Evolutionary conservation across 768 basidiomycete genomes (phyloP).

Genomic region (Mycena leptocephala): DNA sequence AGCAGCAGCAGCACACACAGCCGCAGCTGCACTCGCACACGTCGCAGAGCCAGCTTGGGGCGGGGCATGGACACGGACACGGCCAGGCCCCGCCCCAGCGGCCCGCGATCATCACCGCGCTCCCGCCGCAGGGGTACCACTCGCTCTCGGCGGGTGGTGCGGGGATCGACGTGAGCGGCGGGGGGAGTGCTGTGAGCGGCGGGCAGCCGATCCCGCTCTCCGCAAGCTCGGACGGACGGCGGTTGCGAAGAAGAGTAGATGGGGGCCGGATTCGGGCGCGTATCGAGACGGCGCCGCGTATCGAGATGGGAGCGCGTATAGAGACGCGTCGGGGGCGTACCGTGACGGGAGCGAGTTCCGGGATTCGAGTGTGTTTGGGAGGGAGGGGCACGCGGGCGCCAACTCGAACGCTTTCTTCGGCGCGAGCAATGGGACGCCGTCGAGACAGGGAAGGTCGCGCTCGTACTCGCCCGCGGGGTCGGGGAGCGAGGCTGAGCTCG

Average conservation of each 20-base stretch:
- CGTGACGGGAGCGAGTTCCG: background rate
- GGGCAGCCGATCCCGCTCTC: background rate
- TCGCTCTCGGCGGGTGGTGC: conserved; percentile 21
- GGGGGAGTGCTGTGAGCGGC: conserved; percentile 10
- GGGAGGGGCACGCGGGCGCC: background rate
- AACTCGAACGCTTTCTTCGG: too few species aligned
- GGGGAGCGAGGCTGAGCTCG: conserved; percentile 59
- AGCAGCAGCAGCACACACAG: background rate
- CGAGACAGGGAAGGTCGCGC: background rate
- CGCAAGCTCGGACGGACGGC: background rate
- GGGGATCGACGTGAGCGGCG: conserved; percentile 38
- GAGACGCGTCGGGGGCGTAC: background rate
- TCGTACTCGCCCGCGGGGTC: background rate
- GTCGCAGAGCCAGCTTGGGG: background rate
- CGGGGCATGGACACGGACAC: background rate
- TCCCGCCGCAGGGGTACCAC: background rate
- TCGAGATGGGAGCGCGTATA: background rate
- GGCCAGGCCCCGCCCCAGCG: conserved; percentile 8
- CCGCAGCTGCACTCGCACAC: background rate
- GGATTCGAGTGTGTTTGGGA: conserved; percentile 6
- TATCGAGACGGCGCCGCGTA: background rate
- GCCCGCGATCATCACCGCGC: conserved; percentile 22
- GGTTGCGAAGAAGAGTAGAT: conserved; percentile 30
- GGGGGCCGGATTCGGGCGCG: conserved; percentile 5
- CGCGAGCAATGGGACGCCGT: background rate